Percentiles rank a stretch among this genome's conserved stretches.
These are phyloP conservation scores for Withania somnifera DNA, from an alignment of 305 asterid species.

Conservation along the genomic window DNA sequence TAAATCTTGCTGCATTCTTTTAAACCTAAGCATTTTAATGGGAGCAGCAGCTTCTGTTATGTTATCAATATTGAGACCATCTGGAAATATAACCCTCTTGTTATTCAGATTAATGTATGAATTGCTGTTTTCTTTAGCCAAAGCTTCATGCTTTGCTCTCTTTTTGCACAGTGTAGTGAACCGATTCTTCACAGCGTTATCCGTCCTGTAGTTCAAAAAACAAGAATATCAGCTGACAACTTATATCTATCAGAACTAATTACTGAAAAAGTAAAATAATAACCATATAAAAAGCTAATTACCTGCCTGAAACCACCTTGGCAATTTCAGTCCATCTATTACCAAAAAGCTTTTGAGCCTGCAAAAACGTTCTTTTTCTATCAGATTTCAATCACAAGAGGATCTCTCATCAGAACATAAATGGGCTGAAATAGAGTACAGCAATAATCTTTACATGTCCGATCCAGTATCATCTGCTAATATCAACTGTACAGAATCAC, in stretches of 20 bases:
- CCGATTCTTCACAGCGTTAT: conserved; percentile 98
- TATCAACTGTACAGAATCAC: not conserved
- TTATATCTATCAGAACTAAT: not conserved
- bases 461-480: not conserved
- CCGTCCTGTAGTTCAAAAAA: conserved; percentile 47
- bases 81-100: conserved; percentile 69
- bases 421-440: no score
- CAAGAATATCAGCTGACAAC: not conserved
- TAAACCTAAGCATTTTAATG: conserved; percentile 69
- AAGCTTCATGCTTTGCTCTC: conserved; percentile 81
- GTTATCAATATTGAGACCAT: conserved; percentile 27
- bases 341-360: conserved; percentile 96
- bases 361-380: conserved; percentile 13
- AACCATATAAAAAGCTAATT: conserved; percentile 2
- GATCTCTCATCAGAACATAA: not conserved
- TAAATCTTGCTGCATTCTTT: conserved; percentile 3
- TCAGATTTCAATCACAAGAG: not conserved
- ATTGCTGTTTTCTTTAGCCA: conserved; percentile 72
- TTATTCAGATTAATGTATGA: conserved; percentile 64
- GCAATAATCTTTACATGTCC: no score
- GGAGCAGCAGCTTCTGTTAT: conserved; percentile 41
- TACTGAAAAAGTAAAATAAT: not conserved
- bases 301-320: conserved; percentile 99
- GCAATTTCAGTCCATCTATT: conserved; percentile 99
- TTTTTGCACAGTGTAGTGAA: conserved; percentile 94